A percentile compares a stretch with the other conserved stretches of the same genome.
Evolutionary conservation across 1,139 yeast genomes (phyloP).

Genomic region (Lodderomyces jiufengensis): DNA sequence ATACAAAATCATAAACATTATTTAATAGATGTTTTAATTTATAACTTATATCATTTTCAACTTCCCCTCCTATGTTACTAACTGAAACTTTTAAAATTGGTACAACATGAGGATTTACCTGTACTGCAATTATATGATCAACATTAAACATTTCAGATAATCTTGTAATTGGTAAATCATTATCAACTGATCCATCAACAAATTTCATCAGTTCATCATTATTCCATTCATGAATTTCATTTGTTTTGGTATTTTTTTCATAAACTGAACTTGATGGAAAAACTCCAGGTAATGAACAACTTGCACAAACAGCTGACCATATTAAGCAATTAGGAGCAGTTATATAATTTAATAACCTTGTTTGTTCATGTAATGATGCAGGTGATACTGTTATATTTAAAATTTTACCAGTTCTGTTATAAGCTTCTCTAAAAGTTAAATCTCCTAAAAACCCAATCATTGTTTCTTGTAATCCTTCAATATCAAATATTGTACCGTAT

Average conservation of each 20-base stretch:
- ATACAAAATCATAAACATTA: constrained; percentile 54
- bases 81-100: constrained; percentile 73
- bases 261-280: constrained; percentile 83
- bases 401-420: constrained; percentile 56
- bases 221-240: constrained; percentile 73
- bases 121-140: constrained; percentile 94
- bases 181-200: constrained; percentile 95
- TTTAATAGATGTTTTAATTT: constrained; percentile 52
- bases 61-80: constrained; percentile 67
- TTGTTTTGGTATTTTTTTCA: constrained; percentile 76
- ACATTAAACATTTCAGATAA: constrained; percentile 95
- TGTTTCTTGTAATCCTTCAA: constrained; percentile 64
- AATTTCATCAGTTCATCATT: constrained; percentile 73
- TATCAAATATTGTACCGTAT: constrained; percentile 88
- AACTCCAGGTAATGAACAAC: constrained; percentile 89
- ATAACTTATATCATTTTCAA: constrained; percentile 59
- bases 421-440: constrained; percentile 66
- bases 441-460: constrained; percentile 84
- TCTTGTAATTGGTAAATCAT: constrained; percentile 86
- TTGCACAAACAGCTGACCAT: constrained; percentile 93
- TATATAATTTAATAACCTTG: constrained; percentile 41
- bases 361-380: constrained; percentile 62
- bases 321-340: constrained; percentile 51
- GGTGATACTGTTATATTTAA: constrained; percentile 54
- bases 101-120: constrained; percentile 93